Evolutionary conservation across 306 rosid genomes (phyloP).

Genomic region (Hippophae rhamnoides): DNA sequence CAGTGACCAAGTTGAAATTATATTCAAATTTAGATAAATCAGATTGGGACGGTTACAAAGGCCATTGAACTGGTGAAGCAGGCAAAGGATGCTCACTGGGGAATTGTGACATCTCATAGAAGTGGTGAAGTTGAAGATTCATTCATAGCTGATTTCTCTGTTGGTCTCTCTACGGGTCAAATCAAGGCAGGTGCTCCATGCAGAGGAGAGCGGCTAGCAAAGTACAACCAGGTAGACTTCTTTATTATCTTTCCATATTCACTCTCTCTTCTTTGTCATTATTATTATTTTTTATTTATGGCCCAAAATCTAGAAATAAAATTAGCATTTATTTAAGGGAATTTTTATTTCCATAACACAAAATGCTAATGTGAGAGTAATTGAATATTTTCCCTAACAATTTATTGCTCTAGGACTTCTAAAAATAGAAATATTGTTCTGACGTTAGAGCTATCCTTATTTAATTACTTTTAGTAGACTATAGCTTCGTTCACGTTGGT

Average conservation of each 20-base stretch:
- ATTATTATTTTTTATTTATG: too few relatives aligned
- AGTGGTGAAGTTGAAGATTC: slow-evolving; percentile 87
- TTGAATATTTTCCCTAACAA: too few relatives aligned
- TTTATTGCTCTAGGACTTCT: too few relatives aligned
- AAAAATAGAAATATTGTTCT: too few relatives aligned
- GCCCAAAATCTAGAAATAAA: too few relatives aligned
- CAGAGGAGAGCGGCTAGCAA: slow-evolving; percentile 91
- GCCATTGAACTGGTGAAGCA: slow-evolving; percentile 76
- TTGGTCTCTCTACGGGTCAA: slow-evolving; percentile 81
- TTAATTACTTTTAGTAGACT: background rate
- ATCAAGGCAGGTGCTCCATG: slow-evolving; percentile 97
- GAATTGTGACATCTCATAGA: slow-evolving; percentile 80
- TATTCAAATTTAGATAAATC: slow-evolving; percentile 55
- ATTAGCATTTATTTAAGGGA: too few relatives aligned
- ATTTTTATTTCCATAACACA: too few relatives aligned
- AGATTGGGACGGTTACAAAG: slow-evolving; percentile 89
- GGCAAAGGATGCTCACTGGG: slow-evolving; percentile 84
- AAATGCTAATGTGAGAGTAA: too few relatives aligned
- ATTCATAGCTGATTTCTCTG: slow-evolving; percentile 86
- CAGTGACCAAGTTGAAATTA: background rate
- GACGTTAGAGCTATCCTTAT: too few relatives aligned
- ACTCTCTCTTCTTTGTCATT: background rate
- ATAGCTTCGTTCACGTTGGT: background rate
- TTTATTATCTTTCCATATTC: background rate
- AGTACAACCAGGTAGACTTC: slow-evolving; percentile 78